Percentiles rank a stretch among this genome's conserved stretches.
Evolutionary conservation across 2,329 filamentous ascomycete genomes (phyloP).

Genomic region (Raffaelea ambrosiae): DNA sequence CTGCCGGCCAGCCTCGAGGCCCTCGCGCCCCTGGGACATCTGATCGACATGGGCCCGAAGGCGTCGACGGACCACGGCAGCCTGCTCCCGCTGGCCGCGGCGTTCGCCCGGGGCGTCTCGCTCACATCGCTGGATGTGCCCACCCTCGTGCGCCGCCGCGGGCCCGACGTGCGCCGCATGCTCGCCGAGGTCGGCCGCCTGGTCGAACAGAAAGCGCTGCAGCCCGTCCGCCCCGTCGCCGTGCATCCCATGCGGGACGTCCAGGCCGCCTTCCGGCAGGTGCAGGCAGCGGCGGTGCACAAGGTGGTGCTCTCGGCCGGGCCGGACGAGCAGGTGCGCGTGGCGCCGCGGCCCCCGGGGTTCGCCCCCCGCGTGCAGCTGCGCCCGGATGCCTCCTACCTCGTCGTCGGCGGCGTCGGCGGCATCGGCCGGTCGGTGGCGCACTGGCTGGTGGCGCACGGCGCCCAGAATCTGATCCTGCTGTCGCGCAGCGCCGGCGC

Average conservation of each 20-base stretch:
- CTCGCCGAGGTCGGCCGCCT: not conserved
- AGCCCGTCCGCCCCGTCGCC: not conserved
- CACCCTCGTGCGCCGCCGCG: not conserved
- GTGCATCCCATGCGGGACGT: conserved; percentile 16
- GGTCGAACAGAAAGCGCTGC: not conserved
- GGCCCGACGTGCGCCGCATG: not conserved
- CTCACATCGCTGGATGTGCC: not conserved
- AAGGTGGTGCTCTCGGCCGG: not conserved
- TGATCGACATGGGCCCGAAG: conserved; percentile 4
- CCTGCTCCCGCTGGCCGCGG: not conserved
- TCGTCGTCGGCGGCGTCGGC: conserved; percentile 28
- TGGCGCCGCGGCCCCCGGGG: not conserved
- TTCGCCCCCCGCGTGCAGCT: not conserved
- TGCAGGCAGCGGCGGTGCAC: conserved; percentile 7
- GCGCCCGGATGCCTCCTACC: conserved; percentile 18
- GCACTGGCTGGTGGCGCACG: conserved; percentile 21
- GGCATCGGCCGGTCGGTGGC: conserved; percentile 25
- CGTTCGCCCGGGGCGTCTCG: not conserved
- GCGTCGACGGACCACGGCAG: not conserved
- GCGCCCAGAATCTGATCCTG: conserved; percentile 17
- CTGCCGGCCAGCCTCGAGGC: conserved; percentile 33
- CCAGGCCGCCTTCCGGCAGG: conserved; percentile 15
- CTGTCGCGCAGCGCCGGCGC: conserved; percentile 17
- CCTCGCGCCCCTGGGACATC: conserved; percentile 25
- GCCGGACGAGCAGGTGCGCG: not conserved